Base-by-base conservation (phyloP, 257 asterid genomes). In the Agastache rugosa region DNA sequence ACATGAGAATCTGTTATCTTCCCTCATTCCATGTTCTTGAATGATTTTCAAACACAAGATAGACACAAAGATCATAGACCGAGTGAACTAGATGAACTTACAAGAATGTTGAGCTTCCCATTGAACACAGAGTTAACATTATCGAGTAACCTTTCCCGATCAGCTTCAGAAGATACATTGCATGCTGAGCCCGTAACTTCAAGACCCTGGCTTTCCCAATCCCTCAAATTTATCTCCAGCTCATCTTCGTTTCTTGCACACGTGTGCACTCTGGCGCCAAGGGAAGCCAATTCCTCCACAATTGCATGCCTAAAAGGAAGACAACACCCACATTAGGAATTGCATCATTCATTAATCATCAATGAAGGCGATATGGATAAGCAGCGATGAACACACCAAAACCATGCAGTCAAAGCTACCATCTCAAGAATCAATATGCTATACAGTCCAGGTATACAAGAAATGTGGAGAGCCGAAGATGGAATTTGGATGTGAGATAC, bases 61-160 rank as follows among this genome's bases (percentile, higher is more conserved):
- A 53, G 55, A 5, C 11, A 22, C 17, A 54, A 45, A 35, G 55
- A 50, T 51, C 54, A 19, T 53, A 59, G 45, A 29, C 22, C 29
- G 41, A 63, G 68, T 15, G 10, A 59, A 70, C 54, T 29, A 20
- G 42, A 11, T n/a, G 47, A 74, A 79, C 88, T 75, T 59, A 85
- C 96, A 72, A 89, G 93, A 73, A 89, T 81, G 71, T 89, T 72
- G 69, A 89, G 89, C 82, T 80, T 85, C 80, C 91, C 93, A 14
- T 74, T 70, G 80, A 84, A 87, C 51, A 72, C 20, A 19, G 84
- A 79, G 9, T 84, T 73, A 61, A 83, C 82, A 12, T 78, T 59
- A 9, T 81, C 85, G 61, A 85, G 72, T 64, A 87, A 76, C 75
- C 75, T 86, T 55, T 71, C 85, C 12, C 91, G 84, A 19, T 82